Conservation (phyloP, 1,284 basidiomycete species). For the Megacollybia platyphylla region DNA sequence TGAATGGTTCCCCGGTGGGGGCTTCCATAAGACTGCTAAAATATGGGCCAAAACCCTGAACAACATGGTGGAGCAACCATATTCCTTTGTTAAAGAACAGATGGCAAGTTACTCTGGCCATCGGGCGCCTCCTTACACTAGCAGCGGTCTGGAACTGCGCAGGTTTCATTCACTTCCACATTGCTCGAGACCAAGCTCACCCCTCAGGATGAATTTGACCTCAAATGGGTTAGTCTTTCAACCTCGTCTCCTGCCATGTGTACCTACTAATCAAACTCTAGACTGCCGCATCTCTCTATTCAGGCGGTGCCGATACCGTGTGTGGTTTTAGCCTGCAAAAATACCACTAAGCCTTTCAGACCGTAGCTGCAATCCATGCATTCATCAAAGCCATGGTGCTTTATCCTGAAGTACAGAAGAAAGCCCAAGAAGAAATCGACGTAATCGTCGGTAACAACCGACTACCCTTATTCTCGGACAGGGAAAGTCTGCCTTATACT, state of each 20-base stretch:
- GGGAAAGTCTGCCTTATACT: slow-evolving; percentile 44
- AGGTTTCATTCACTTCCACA: slow-evolving; percentile 36
- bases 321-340: neutral
- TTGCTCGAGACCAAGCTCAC: slow-evolving; percentile 30
- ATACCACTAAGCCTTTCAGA: slow-evolving; percentile 16
- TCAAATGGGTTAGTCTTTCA: slow-evolving; percentile 29
- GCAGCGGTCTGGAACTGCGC: slow-evolving; percentile 37
- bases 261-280: too few species aligned
- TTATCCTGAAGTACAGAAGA: slow-evolving; percentile 33
- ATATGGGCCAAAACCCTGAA: slow-evolving; percentile 34
- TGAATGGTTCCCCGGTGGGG: slow-evolving; percentile 51
- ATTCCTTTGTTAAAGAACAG: slow-evolving; percentile 45
- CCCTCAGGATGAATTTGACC: slow-evolving; percentile 34
- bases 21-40: slow-evolving; percentile 39
- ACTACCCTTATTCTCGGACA: slow-evolving; percentile 49
- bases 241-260: too few species aligned
- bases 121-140: neutral
- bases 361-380: slow-evolving; percentile 34
- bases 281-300: slow-evolving; percentile 12
- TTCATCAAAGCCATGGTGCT: slow-evolving; percentile 43
- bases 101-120: slow-evolving; percentile 25
- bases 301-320: slow-evolving; percentile 38
- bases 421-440: slow-evolving; percentile 54
- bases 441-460: slow-evolving; percentile 44
- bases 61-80: slow-evolving; percentile 41